A percentile compares a stretch with the other conserved stretches of the same genome.
Evolutionary conservation across 176 grass and related monocot genomes (phyloP).

Genomic region (Zea luxurians): DNA sequence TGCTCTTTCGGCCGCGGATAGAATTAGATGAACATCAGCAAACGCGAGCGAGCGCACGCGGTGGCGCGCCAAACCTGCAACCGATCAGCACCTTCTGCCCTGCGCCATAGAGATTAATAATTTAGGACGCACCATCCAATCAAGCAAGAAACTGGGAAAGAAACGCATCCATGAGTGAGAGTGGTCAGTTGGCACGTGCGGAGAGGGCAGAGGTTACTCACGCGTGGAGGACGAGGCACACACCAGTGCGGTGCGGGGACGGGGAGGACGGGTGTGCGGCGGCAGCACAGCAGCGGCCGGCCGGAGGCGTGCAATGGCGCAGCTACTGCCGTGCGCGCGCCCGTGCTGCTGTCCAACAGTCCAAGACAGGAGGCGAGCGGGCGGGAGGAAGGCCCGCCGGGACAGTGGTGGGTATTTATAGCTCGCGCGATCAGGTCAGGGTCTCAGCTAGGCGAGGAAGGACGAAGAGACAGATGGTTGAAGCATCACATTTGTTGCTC

Average conservation of each 20-base stretch:
- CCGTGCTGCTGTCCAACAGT: neutral
- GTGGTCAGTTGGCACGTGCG: too few relatives aligned
- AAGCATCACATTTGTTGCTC: neutral
- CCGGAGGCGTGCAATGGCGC: neutral
- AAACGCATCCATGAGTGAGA: neutral
- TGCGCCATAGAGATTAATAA: neutral
- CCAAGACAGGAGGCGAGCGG: neutral
- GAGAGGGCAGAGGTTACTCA: slow-evolving; percentile 2
- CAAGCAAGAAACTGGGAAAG: neutral
- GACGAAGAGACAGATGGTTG: neutral
- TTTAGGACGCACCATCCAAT: neutral
- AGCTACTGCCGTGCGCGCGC: neutral
- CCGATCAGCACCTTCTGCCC: slow-evolving; percentile 2
- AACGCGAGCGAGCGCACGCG: neutral
- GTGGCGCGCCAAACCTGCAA: neutral
- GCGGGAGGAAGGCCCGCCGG: neutral
- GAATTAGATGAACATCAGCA: slow-evolving; percentile 63
- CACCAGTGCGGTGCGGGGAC: neutral
- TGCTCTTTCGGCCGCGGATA: neutral
- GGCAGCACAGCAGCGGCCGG: neutral
- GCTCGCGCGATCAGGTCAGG: neutral
- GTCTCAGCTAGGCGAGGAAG: neutral
- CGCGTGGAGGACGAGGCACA: neutral
- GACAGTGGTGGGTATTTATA: neutral
- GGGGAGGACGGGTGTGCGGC: neutral